Evolutionary conservation across 2,329 filamentous ascomycete genomes (phyloP).

Genomic region (Epichloe hybrida): DNA sequence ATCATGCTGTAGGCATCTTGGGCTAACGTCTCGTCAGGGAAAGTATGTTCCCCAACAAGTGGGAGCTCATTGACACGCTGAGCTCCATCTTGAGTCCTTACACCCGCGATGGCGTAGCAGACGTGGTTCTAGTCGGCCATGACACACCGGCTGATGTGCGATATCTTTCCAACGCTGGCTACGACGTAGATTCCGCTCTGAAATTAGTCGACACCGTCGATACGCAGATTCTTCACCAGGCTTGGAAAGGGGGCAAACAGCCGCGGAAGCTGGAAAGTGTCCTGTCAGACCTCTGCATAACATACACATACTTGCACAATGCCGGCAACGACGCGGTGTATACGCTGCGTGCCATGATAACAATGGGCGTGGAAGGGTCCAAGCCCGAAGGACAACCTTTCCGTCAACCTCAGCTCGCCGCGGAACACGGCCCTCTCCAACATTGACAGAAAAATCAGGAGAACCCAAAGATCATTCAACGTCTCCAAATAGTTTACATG

Average conservation of each 20-base stretch:
- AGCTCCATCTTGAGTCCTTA: slow-evolving; percentile 22
- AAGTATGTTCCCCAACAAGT: slow-evolving; percentile 26
- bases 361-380: slow-evolving; percentile 15
- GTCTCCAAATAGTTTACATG: background rate
- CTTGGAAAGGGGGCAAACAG: slow-evolving; percentile 40
- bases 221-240: slow-evolving; percentile 57
- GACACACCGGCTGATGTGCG: slow-evolving; percentile 53
- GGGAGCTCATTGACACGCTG: slow-evolving; percentile 22
- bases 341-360: slow-evolving; percentile 61
- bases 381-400: background rate
- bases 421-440: background rate
- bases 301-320: slow-evolving; percentile 61
- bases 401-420: background rate
- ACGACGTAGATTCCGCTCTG: slow-evolving; percentile 39
- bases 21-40: slow-evolving; percentile 17
- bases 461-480: too few relatives aligned
- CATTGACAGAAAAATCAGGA: background rate
- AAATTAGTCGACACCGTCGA: slow-evolving; percentile 54
- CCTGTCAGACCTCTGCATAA: slow-evolving; percentile 50
- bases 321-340: slow-evolving; percentile 77
- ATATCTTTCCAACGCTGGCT: slow-evolving; percentile 53
- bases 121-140: slow-evolving; percentile 70
- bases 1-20: background rate
- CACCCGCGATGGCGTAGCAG: slow-evolving; percentile 19
- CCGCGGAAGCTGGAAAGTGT: slow-evolving; percentile 45